Evolutionary conservation across 1,284 basidiomycete genomes (phyloP), one percentile per base, ranked within the genome.

Genomic region (Malassezia nana): DNA sequence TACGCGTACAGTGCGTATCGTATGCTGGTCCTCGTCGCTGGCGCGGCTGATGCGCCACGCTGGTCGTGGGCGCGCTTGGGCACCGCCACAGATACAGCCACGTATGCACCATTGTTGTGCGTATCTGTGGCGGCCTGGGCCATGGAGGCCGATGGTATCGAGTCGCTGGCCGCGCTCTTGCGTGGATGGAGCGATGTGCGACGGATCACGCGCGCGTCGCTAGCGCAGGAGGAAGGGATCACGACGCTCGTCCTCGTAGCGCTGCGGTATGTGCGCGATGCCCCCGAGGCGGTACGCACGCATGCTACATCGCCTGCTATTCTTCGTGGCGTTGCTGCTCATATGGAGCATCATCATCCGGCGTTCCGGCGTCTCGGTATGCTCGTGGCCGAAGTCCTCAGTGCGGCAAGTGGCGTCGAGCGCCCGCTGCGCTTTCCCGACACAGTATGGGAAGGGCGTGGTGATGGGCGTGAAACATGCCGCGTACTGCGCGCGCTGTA

Each of bases 301-400:
- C 41, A 38, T 48, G 45, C 74, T 5, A 75, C 65, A 40, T 84
- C 82, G 1, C 76, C 82, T 0, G 57, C 77, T 0, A 85, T 96
- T 66, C 80, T 96, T 52, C 78, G 79, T 18, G 83, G 83, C 5
- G 80, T 95, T 26, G 82, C 85, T 8, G 75, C 76, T 0, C 89
- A 94, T 65, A 76, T 85, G 22, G 53, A 55, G 6, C 65, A 69
- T 26, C 30, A 54, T 3, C 88, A 92, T 54, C 76, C 79, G 3
- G 79, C 81, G 1, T 80, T 94, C 12, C 83, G 91, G 2, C 79
- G 84, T n/a, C 84, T 89, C 60, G 92, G 92, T 2, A 94, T 96
- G 90, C 80, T 96, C 10, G 82, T 83, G 0, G 92, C 87, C 0
- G 92, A 98, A 74, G 16, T 67, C 22, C 42, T 68, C 15, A 67